Conservation (phyloP, 768 basidiomycete species). For the Pulveroboletus sp. region DNA sequence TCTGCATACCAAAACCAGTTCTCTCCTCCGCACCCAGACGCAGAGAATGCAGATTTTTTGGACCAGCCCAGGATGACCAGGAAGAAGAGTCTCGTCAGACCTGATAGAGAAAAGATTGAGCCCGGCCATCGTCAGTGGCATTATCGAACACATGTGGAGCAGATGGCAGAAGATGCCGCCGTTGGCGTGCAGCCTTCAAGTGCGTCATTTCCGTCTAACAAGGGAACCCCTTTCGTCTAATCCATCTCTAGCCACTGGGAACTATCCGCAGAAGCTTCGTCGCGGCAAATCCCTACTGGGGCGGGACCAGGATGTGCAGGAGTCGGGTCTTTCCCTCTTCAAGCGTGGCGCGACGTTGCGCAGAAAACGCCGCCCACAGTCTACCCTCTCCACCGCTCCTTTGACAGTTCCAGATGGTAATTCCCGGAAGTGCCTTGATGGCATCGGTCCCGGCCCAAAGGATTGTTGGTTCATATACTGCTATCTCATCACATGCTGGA, state of each 20-base stretch:
- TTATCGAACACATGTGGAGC: constrained; percentile 84
- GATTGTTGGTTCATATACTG: constrained; percentile 97
- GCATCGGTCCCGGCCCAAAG: constrained; percentile 83
- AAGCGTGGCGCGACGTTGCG: constrained; percentile 81
- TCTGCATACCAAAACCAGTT: constrained; percentile 45
- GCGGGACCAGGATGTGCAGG: constrained; percentile 86
- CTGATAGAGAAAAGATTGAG: constrained; percentile 96
- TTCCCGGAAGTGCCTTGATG: constrained; percentile 58
- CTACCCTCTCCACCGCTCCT: constrained; percentile 40
- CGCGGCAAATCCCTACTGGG: constrained; percentile 89
- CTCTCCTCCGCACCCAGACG: constrained; percentile 38
- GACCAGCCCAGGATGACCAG: constrained; percentile 58
- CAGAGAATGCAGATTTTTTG: constrained; percentile 32
- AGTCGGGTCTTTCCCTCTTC: constrained; percentile 91
- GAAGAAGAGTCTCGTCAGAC: constrained; percentile 90
- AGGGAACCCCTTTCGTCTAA: constrained; percentile 1
- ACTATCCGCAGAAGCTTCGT: constrained; percentile 64
- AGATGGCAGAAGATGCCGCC: constrained; percentile 66
- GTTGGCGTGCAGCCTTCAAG: constrained; percentile 80
- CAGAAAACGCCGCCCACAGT: constrained; percentile 56
- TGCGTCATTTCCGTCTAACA: constrained; percentile 41
- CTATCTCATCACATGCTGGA: constrained; percentile 74
- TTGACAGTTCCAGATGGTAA: constrained; percentile 35
- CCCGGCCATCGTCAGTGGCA: constrained; percentile 93
- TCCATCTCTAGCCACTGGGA: constrained; percentile 59